Evolutionary conservation across 306 rosid genomes (phyloP).

Genomic region (Benincasa hispida): DNA sequence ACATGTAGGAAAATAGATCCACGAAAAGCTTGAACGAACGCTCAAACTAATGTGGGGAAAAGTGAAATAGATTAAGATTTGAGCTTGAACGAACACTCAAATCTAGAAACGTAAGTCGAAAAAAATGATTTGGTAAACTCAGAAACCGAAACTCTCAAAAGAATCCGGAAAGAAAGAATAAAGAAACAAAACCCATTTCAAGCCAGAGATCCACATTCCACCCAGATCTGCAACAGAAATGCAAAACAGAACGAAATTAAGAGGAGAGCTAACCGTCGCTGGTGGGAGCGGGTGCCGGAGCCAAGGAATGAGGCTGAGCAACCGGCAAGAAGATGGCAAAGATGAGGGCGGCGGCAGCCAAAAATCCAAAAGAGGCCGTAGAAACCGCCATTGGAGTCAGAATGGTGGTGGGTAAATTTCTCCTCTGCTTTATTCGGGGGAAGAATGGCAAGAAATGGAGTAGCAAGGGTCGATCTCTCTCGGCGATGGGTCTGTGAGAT

Average conservation of each 20-base stretch:
- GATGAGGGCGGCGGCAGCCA: conserved; percentile 30
- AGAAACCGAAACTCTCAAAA: too few species aligned
- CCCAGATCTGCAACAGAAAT: conserved; percentile 13
- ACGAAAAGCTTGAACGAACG: background rate
- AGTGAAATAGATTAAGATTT: background rate
- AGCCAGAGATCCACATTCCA: background rate
- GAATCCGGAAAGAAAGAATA: conserved; percentile 25
- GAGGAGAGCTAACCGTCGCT: conserved; percentile 45
- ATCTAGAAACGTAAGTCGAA: background rate
- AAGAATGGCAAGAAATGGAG: background rate
- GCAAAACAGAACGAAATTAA: background rate
- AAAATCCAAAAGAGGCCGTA: conserved; percentile 22
- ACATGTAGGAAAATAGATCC: background rate
- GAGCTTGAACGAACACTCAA: too few species aligned
- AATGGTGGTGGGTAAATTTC: background rate
- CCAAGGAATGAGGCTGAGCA: conserved; percentile 28
- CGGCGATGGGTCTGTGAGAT: conserved; percentile 20
- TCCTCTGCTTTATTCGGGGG: background rate
- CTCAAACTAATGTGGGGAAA: too few species aligned
- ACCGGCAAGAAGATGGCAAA: conserved; percentile 30
- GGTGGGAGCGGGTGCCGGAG: conserved; percentile 61
- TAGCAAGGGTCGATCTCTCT: conserved; percentile 15
- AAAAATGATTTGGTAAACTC: too few species aligned
- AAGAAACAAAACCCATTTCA: background rate
- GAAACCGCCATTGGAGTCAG: conserved; percentile 19